phyloP scores from a whole-genome alignment of 2,329 filamentous ascomycete genomes.

The Phyllosticta citrichinensis region DNA sequence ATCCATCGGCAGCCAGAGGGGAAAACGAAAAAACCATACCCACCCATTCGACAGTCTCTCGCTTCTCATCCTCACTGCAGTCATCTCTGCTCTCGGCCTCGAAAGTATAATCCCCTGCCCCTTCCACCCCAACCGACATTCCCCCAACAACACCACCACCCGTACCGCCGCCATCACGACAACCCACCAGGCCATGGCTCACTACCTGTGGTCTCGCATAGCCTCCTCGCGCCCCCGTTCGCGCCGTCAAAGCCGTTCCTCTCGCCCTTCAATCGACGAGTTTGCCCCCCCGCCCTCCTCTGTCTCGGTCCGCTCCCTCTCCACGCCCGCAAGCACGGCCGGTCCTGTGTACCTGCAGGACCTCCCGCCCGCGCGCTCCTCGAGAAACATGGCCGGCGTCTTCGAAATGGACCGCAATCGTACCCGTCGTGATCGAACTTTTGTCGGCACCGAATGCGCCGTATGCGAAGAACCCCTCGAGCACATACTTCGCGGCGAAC shows the following conservation, averaged over 20 bases:
- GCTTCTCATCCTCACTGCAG: background rate
- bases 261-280: conserved; percentile 4
- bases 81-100: background rate
- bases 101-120: conserved; percentile 5
- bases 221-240: conserved; percentile 8
- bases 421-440: conserved; percentile 80
- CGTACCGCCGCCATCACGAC: background rate
- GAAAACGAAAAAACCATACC: background rate
- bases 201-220: conserved; percentile 9
- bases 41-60: background rate
- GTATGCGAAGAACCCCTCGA: conserved; percentile 96
- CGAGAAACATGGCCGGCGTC: conserved; percentile 48
- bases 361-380: conserved; percentile 11
- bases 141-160: conserved; percentile 1
- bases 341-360: conserved; percentile 6
- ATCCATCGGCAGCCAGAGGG: background rate
- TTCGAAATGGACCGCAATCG: conserved; percentile 69
- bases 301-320: background rate
- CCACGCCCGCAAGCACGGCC: background rate
- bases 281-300: background rate
- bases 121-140: background rate
- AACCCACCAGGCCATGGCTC: conserved; percentile 4
- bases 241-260: background rate
- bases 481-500: conserved; percentile 86
- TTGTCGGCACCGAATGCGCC: conserved; percentile 87